Base-by-base conservation (phyloP, 768 basidiomycete genomes). In the Phanerodontia chrysosporium region DNA sequence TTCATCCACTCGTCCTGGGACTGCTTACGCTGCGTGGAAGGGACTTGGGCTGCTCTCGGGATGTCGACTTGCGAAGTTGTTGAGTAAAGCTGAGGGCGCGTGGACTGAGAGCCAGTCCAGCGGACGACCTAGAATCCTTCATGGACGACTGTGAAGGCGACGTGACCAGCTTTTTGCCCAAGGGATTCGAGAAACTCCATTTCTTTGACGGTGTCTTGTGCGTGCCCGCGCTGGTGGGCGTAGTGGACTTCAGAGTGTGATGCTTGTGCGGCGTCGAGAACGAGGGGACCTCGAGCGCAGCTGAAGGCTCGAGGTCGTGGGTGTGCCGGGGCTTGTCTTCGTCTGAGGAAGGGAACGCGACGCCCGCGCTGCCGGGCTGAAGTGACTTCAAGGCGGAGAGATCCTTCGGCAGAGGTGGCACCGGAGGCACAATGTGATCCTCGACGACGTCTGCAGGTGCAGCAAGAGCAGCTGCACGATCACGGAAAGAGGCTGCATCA, bases 401-500 rank as follows among this genome's bases (percentile, higher is more conserved):
- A 66, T 94, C 92, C 75, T 97, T 95, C 45, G 94, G 94, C 27
- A 97, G 76, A 36, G 94, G 95, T 35, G 94, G 95, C 3, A 96
- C 93, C 27, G 94, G 94, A 18, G 95, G 95, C n/a, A 97, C 95
- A 58, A 75, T 67, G 59, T 76, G 75, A 64, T 83, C 84, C 58
- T 90, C 89, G 45, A 75, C 71, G 45, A 73, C 72, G 61, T 93
- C 90, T 51, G 78, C 81, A 63, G 80, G 82, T 52, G 75, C 74
- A 48, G 81, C 83, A 57, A 87, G 77, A 24, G 78, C 83, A 53
- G 84, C 83, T 45, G 79, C 83, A 48, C 89, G 85, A 66, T 92
- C 90, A 62, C 85, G 88, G 61, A 84, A 74, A 52, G 78, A 78
- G 27, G 76, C 74, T 3, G 78, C 82, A 66, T 92, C 92, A 22